These are phyloP conservation scores for Trichosporon sp. DNA, from an alignment of 1,284 basidiomycete genomes.

Conservation along the genomic window DNA sequence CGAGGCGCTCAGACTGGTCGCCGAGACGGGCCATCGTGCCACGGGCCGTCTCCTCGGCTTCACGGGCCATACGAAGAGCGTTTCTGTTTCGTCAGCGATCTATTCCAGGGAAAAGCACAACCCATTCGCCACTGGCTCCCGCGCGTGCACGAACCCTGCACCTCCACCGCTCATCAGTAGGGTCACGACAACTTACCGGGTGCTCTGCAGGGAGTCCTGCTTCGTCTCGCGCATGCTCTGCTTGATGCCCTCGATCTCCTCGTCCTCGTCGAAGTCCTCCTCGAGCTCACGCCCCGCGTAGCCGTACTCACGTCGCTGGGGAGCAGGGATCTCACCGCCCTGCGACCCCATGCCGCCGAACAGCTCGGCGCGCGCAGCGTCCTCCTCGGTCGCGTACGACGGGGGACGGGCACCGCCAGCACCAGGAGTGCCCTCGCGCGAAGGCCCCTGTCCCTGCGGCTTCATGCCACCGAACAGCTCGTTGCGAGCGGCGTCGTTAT, in stretches of 20 bases:
- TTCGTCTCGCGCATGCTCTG: constrained; percentile 85
- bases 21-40: constrained; percentile 81
- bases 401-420: background rate
- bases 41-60: constrained; percentile 92
- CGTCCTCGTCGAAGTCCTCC: constrained; percentile 74
- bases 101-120: background rate
- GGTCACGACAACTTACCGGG: constrained; percentile 52
- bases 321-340: constrained; percentile 31
- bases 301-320: constrained; percentile 50
- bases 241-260: constrained; percentile 95
- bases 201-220: constrained; percentile 86
- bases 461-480: constrained; percentile 51
- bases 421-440: background rate
- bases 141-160: background rate
- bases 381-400: constrained; percentile 25
- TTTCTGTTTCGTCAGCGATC: constrained; percentile 53
- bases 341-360: constrained; percentile 47
- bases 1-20: constrained; percentile 81
- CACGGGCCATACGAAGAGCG: constrained; percentile 83
- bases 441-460: background rate
- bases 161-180: background rate
- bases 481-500: constrained; percentile 59
- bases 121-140: background rate
- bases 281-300: constrained; percentile 47
- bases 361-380: constrained; percentile 64